Evolutionary conservation across 805 yeast genomes (phyloP).

Genomic region (Tetrapisispora nanseiensis): DNA sequence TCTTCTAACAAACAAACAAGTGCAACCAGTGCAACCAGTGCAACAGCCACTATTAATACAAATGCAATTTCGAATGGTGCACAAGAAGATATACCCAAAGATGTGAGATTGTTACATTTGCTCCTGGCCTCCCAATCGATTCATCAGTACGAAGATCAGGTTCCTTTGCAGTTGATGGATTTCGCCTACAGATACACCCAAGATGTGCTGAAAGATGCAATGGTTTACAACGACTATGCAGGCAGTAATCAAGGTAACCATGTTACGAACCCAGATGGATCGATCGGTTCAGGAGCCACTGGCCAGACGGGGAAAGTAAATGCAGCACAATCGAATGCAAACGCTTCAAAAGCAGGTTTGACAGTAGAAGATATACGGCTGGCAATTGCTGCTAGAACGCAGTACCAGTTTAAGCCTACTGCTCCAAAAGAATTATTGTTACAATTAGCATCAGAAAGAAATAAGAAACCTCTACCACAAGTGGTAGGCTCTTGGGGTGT

Average conservation of each 20-base stretch:
- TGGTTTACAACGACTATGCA: slow-evolving; percentile 79
- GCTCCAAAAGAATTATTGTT: slow-evolving; percentile 84
- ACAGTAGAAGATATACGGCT: slow-evolving; percentile 85
- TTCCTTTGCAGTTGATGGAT: slow-evolving; percentile 92
- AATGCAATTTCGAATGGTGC: neutral
- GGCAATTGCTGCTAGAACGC: slow-evolving; percentile 90
- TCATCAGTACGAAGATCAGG: slow-evolving; percentile 87
- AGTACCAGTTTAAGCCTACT: slow-evolving; percentile 87
- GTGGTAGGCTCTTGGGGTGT: slow-evolving; percentile 88
- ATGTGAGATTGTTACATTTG: slow-evolving; percentile 80
- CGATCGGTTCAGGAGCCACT: slow-evolving; percentile 30
- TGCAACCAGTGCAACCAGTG: too few relatives aligned
- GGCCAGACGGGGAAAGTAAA: slow-evolving; percentile 5
- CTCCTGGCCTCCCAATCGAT: slow-evolving; percentile 91
- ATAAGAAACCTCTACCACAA: slow-evolving; percentile 81
- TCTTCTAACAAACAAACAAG: neutral
- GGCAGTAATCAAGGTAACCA: slow-evolving; percentile 24
- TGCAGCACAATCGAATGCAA: neutral
- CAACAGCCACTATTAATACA: neutral
- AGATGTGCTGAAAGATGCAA: slow-evolving; percentile 81
- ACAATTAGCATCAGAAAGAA: slow-evolving; percentile 87
- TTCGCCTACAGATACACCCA: slow-evolving; percentile 87
- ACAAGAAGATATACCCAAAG: slow-evolving; percentile 55
- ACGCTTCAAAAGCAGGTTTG: slow-evolving; percentile 31
- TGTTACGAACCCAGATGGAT: neutral